phyloP scores from a whole-genome alignment of 805 yeast genomes.

The Spathaspora girioi region DNA sequence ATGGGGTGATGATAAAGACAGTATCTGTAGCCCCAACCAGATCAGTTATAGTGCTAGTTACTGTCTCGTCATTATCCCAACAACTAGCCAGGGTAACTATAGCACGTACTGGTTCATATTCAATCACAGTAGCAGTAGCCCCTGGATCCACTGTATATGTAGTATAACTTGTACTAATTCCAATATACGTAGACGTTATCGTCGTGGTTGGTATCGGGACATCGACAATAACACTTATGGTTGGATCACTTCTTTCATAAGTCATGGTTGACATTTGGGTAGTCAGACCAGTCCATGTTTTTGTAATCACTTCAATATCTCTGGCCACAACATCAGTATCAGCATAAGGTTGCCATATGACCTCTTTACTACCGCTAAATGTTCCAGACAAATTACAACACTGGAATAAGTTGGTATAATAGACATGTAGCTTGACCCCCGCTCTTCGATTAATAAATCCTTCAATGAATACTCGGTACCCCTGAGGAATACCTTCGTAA shows the following conservation, averaged over 20 bases:
- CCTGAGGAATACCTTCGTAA: constrained; percentile 16
- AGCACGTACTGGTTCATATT: constrained; percentile 3
- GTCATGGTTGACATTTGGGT: no score
- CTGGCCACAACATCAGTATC: constrained; percentile 9
- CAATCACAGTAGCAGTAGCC: constrained; percentile 15
- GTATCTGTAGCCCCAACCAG: background rate
- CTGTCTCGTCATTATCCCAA: background rate
- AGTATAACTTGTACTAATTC: constrained; percentile 4
- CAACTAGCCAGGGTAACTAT: background rate
- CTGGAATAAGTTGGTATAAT: constrained; percentile 7
- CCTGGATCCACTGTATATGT: constrained; percentile 16
- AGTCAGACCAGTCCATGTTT: no score
- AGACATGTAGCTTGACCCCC: background rate
- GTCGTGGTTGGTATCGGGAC: constrained; percentile 17
- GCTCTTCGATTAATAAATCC: background rate
- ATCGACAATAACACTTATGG: constrained; percentile 18
- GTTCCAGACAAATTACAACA: constrained; percentile 7
- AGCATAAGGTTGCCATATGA: constrained; percentile 9
- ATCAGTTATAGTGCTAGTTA: background rate
- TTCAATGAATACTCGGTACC: constrained; percentile 15
- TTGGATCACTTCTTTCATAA: constrained; percentile 11
- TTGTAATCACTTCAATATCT: constrained; percentile 14
- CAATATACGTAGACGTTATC: constrained; percentile 13
- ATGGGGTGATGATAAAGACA: background rate
- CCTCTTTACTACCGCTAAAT: constrained; percentile 9